Evolutionary conservation across 164 flowering plant species (phyloP), one percentile per base, ranked within the genome.

Genomic region (Taxillus chinensis): DNA sequence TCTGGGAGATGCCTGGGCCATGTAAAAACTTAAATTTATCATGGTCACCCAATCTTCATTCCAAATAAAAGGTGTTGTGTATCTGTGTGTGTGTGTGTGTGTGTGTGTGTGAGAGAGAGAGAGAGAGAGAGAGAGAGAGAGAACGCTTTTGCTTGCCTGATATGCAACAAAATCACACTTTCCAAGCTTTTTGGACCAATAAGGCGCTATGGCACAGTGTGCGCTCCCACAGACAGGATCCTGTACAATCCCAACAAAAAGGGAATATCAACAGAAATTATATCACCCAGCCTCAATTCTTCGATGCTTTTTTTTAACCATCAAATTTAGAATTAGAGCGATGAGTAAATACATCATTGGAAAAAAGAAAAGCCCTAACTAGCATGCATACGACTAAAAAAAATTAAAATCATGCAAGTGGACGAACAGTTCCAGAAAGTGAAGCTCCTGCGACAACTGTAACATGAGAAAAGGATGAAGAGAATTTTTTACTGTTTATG

Each of bases 171-270:
- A 69, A 57, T 88, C 85, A 53, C 53, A 38, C 73, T 86, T 90
- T n/a, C 82, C 82, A 45, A 90, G 78, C 76, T 80, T 85, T 64
- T 82, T 64, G 69, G 78, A 69, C 97, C 97, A 90, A 55, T 88
- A 86, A 10, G 79, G 71, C 61, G 80, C 85, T 61, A 90, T 67
- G 17, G 86, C 82, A 77, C 95, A 90, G 67, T 90, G 89, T 55
- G 84, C 87, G 73, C 91, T 88, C 51, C 97, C 97, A 73, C 80
- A 75, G 54, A 90, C 92, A 67, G 84, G 95, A 78, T 90, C 95
- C 97, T 87, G 72, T 54, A 76, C 63, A 27, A 45, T 15, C 63
- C 27, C 40, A n/a, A 59, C 6, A 27, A 49, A 57, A n/a, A 40
- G 42, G 38, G 42, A 41, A 27, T 27, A 27, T 27, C 27, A 27